Evolutionary conservation across 352 stramenopile genomes (phyloP).

Genomic region (Halophytophthora polymorphica): DNA sequence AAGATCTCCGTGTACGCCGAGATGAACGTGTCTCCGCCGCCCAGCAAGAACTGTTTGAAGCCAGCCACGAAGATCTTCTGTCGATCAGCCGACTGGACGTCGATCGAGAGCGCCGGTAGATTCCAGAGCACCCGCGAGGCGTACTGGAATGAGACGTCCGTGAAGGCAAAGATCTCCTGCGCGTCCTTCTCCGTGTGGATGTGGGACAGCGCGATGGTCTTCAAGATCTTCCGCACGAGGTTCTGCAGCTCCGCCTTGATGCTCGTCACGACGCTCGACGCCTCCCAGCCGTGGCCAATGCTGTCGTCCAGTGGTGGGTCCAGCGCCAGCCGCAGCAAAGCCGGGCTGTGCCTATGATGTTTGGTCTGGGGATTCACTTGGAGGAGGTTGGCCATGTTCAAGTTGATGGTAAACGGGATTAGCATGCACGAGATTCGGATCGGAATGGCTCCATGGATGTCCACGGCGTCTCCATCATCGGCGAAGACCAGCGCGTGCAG

Average conservation of each 20-base stretch:
- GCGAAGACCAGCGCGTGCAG: constrained; percentile 58
- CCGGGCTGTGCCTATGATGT: constrained; percentile 1
- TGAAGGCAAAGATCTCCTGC: constrained; percentile 73
- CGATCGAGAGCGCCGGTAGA: constrained; percentile 61
- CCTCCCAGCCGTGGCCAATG: constrained; percentile 1
- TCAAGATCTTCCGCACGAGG: constrained; percentile 60
- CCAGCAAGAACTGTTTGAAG: constrained; percentile 70
- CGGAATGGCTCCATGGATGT: constrained; percentile 41
- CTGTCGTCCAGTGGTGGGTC: constrained; percentile 12
- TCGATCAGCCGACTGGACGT: constrained; percentile 32
- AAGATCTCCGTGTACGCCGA: constrained; percentile 69
- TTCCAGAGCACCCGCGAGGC: constrained; percentile 65
- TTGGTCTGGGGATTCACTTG: constrained; percentile 11
- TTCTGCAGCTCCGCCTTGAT: constrained; percentile 52
- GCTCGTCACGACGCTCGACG: constrained; percentile 25
- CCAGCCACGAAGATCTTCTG: constrained; percentile 60
- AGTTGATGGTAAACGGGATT: constrained; percentile 64
- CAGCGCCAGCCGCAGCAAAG: constrained; percentile 18
- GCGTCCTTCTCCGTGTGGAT: constrained; percentile 60
- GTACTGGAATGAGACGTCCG: constrained; percentile 76
- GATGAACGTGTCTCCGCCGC: constrained; percentile 71
- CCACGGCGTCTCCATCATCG: constrained; percentile 29
- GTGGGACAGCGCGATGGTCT: constrained; percentile 72
- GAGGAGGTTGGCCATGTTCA: constrained; percentile 49
- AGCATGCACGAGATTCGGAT: constrained; percentile 69